A percentile compares a stretch with the other conserved stretches of the same genome.
Evolutionary conservation across 2,329 filamentous ascomycete species (phyloP).

Genomic region (Botrytis deweyae): DNA sequence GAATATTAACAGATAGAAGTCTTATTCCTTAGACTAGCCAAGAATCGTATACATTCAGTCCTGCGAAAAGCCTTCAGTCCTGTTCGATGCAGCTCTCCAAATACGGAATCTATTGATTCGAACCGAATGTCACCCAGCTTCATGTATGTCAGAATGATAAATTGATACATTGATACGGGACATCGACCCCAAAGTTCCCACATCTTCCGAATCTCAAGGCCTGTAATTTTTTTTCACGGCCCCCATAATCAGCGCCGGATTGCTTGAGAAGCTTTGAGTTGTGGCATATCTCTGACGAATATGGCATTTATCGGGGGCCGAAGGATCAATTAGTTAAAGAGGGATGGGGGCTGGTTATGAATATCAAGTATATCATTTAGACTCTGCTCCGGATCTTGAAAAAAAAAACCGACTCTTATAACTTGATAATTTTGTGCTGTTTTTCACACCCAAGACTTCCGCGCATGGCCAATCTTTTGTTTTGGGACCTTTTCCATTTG

Average conservation of each 20-base stretch:
- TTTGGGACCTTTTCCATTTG: not conserved
- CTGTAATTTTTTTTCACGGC: not conserved
- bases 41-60: not conserved
- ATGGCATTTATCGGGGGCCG: not conserved
- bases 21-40: not conserved
- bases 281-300: not conserved
- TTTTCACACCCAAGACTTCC: not conserved
- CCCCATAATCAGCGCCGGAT: not conserved
- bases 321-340: not conserved
- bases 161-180: not conserved
- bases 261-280: not conserved
- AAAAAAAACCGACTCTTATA: not conserved
- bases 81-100: not conserved
- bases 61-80: not conserved
- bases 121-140: not conserved
- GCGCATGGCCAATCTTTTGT: not conserved
- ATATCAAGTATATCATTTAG: slow-evolving; percentile 1
- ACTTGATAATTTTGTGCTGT: not conserved
- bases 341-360: not conserved
- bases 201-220: not conserved
- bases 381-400: not conserved
- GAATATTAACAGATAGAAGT: not conserved
- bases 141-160: not conserved
- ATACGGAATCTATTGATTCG: not conserved
- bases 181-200: not conserved